phyloP scores from a whole-genome alignment of 805 yeast species.

The Wickerhamiella occidentalis region DNA sequence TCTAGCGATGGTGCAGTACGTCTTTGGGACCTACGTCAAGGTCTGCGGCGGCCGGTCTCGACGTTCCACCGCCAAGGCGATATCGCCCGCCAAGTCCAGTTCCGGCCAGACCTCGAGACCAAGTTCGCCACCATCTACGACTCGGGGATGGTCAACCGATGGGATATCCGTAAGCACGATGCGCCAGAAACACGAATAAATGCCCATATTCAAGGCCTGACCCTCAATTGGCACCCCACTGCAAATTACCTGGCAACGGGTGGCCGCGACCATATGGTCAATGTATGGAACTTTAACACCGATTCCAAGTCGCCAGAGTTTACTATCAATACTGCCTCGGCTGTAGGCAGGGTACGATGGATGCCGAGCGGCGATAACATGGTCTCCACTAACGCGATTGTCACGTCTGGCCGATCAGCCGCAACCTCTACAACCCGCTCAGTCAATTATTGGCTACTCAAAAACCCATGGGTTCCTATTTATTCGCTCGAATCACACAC shows the following conservation, averaged over 20 bases:
- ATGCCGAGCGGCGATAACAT: conserved; percentile 30
- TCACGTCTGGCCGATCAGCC: conserved; percentile 17
- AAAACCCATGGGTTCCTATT: conserved; percentile 61
- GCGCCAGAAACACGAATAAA: conserved; percentile 58
- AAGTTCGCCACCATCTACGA: conserved; percentile 73
- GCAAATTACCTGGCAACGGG: conserved; percentile 76
- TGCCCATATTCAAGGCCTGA: conserved; percentile 82
- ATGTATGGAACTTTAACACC: conserved; percentile 54
- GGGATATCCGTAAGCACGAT: conserved; percentile 65
- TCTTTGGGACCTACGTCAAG: conserved; percentile 68
- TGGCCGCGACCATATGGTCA: conserved; percentile 77
- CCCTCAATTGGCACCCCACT: conserved; percentile 81
- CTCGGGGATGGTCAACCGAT: conserved; percentile 73
- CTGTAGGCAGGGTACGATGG: conserved; percentile 71
- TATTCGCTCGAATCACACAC: conserved; percentile 39
- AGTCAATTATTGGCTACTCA: conserved; percentile 17
- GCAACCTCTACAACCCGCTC: conserved; percentile 11
- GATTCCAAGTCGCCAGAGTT: conserved; percentile 47
- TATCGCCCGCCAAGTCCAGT: conserved; percentile 47
- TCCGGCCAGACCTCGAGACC: conserved; percentile 39
- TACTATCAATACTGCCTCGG: conserved; percentile 60
- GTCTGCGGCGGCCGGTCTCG: conserved; percentile 34
- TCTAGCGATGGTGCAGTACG: conserved; percentile 64
- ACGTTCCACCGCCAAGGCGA: conserved; percentile 57
- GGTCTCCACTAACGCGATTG: conserved; percentile 13